Base-by-base conservation (phyloP, 148 eudicot genomes). In the Talinum fruticosum region DNA sequence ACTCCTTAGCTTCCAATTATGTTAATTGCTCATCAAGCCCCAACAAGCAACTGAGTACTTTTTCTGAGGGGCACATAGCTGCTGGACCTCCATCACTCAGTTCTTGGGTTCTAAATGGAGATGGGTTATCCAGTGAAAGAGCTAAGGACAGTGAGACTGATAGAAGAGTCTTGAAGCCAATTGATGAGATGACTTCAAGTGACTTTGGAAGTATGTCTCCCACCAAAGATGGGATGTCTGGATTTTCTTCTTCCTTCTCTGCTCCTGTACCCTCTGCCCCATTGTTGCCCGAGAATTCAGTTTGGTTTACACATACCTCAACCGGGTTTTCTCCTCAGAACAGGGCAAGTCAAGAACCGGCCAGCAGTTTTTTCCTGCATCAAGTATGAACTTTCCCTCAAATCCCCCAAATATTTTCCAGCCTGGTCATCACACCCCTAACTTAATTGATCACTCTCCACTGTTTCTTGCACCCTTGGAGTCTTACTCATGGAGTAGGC, bases 41-140 rank as follows among this genome's bases (percentile, higher is more conserved):
- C 73, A 84, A 49, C 82, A 81, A 54, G 76, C 89, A 84, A 53
- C 69, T 54, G 19, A 69, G 54, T 69, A 36, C 49, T 53, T 33
- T 29, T 21, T 36, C 76, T 2, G 79, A 84, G 53, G 64, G 53
- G 19, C 54, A 79, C 44, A 72, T 80, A 72, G 82, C 90, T 71
- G 84, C 87, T 16, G 90, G 97, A 29, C 99, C 91, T 16, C 99
- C 99, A 21, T 96, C 99, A 6, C 97, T 96, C 47, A 92, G 87
- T 75, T 87, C 90, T 45, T 95, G 99, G 97, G 96, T 95, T 71
- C 75, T 87, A 34, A 80, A 88, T 41, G 85, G 83, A 79, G 94
- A 87, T 74, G 83, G 71, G 34, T 38, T 71, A 45, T 64, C 81
- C 24, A 37, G 14, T 65, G 91, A 81, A 66, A 80, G 72, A 75